Conservation (phyloP, 2,329 filamentous ascomycete species). For the Aspergillus thermomutatus region DNA sequence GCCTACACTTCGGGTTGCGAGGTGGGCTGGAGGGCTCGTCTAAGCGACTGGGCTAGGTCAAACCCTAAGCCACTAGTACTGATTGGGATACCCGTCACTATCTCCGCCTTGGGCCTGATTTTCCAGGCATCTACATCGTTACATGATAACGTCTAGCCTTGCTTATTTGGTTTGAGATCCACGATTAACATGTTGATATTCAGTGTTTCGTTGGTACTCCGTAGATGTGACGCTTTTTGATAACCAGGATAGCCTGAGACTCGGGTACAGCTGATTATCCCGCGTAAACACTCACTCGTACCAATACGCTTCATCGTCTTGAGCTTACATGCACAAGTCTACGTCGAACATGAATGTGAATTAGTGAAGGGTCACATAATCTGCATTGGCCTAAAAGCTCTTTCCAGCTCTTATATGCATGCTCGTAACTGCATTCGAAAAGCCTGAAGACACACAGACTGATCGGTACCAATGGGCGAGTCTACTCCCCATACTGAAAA, state of each 20-base stretch:
- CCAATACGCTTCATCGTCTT: not conserved
- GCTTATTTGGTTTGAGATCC: not conserved
- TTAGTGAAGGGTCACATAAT: slow-evolving; percentile 28
- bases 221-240: not conserved
- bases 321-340: slow-evolving; percentile 2
- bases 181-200: not conserved
- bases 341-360: slow-evolving; percentile 9
- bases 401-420: slow-evolving; percentile 32
- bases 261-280: not conserved
- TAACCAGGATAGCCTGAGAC: not conserved
- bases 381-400: slow-evolving; percentile 35
- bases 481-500: slow-evolving; percentile 27
- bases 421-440: slow-evolving; percentile 38
- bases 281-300: not conserved
- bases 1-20: slow-evolving; percentile 26
- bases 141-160: not conserved
- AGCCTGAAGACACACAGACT: slow-evolving; percentile 28
- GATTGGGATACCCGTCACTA: slow-evolving; percentile 14
- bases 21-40: slow-evolving; percentile 39
- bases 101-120: slow-evolving; percentile 7
- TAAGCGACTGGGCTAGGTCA: slow-evolving; percentile 42
- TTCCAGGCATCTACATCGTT: not conserved
- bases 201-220: not conserved
- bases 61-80: slow-evolving; percentile 37
- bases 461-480: slow-evolving; percentile 26